Evolutionary conservation across 2,329 filamentous ascomycete genomes (phyloP), one percentile per base, ranked within the genome.

Genomic region (Cadophora malorum): DNA sequence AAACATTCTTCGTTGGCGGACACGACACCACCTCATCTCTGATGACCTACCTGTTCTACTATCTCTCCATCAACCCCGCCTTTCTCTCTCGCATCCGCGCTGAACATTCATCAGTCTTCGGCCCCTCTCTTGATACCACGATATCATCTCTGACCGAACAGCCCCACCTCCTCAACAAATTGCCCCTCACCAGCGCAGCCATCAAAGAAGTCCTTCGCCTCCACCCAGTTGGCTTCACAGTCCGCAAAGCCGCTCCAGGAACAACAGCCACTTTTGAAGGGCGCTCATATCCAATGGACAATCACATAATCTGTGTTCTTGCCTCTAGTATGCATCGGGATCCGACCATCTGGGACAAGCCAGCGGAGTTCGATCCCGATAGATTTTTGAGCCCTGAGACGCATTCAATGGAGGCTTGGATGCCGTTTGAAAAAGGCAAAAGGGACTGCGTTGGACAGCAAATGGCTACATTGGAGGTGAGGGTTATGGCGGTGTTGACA

Each of bases 381-480:
- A 80, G 84, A 4, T 86, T 79, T 72, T 75, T 82, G 60, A 73
- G 76, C 23, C 74, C 73, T 5, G 75, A 4, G 72, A 73, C 31
- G 73, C 79, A 71, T 75, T 75, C 69, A 4, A 70, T 69, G 61
- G 81, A 82, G 55, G 86, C 85, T 3, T 89, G 82, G 81, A 80
- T 85, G 23, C 80, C 83, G 0, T 89, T 89, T 74, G 84, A 85
- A 70, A 81, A 83, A 66, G 87, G 87, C 0, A 79, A 82, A 3
- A 76, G 86, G 33, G 84, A 83, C 63, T 90, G 87, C 71, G 83
- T 88, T 25, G 87, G 86, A 0, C 85, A 88, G 74, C 82, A 83
- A 70, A 76, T 87, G 52, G 85, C 83, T 0, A 81, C 84, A 78
- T 72, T 75, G 35, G 84, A 87, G 75, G 76, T 81, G 23, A 81